phyloP scores from a whole-genome alignment of 352 stramenopile genomes.

The Aphanomyces euteiches region DNA sequence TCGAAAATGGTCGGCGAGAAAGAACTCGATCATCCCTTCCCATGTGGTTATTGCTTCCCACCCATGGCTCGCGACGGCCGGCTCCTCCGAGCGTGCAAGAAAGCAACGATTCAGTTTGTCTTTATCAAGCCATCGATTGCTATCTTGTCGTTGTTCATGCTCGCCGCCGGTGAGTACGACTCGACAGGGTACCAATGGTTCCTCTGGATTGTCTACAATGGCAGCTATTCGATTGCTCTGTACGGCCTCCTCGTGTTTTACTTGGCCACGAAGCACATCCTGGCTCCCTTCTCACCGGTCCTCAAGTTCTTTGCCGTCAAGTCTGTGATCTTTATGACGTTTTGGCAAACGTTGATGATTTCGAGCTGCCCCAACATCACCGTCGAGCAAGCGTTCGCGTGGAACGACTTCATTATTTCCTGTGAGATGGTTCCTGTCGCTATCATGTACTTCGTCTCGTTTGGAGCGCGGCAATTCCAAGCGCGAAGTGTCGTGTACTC shows the following conservation, averaged over 20 bases:
- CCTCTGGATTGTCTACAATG: constrained; percentile 86
- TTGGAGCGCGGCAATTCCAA: constrained; percentile 80
- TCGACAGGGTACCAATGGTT: constrained; percentile 75
- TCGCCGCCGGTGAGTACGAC: constrained; percentile 72
- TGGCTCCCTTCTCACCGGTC: constrained; percentile 80
- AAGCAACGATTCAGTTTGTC: constrained; percentile 89
- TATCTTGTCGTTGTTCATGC: constrained; percentile 77
- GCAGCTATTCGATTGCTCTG: constrained; percentile 85
- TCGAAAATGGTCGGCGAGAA: constrained; percentile 83
- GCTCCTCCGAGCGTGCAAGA: constrained; percentile 84
- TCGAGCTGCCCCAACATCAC: constrained; percentile 80
- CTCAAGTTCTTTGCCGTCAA: constrained; percentile 93
- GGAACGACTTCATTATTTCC: constrained; percentile 90
- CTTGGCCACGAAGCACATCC: constrained; percentile 80
- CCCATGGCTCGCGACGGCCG: constrained; percentile 75
- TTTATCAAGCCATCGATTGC: constrained; percentile 89
- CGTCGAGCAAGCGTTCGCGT: constrained; percentile 79
- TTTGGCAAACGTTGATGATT: constrained; percentile 88
- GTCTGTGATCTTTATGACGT: constrained; percentile 90
- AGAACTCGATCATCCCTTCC: constrained; percentile 77
- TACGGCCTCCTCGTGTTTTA: constrained; percentile 91
- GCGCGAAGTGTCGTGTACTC: constrained; percentile 37
- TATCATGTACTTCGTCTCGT: constrained; percentile 68
- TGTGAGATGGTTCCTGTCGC: constrained; percentile 87
- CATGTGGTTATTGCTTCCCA: constrained; percentile 65